These are phyloP conservation scores for Fusarium caatingaense DNA, from an alignment of 2,329 filamentous ascomycete genomes.

Conservation along the genomic window DNA sequence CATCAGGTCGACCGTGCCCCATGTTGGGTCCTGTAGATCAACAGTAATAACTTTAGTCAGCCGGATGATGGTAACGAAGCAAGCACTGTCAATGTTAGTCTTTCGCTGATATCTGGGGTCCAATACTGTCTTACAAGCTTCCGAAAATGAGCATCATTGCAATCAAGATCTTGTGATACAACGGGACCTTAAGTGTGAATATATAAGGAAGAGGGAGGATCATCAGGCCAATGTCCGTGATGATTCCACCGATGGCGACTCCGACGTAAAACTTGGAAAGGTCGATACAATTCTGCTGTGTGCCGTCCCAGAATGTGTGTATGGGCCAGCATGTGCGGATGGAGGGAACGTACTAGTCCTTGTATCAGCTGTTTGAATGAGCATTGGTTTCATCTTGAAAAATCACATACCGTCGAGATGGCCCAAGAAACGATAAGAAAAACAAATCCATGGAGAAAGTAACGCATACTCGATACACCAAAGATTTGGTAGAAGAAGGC, in stretches of 20 bases:
- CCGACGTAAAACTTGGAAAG: constrained; percentile 18
- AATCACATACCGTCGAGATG: neutral
- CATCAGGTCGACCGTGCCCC: constrained; percentile 7
- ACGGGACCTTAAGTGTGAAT: neutral
- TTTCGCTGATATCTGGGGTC: neutral
- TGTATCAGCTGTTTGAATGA: neutral
- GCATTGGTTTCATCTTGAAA: too few relatives aligned
- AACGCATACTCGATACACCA: constrained; percentile 7
- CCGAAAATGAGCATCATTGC: constrained; percentile 7
- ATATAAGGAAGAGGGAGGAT: constrained; percentile 4
- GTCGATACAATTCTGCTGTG: constrained; percentile 12
- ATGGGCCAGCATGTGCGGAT: constrained; percentile 19
- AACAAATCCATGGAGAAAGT: constrained; percentile 1
- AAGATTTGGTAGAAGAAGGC: neutral
- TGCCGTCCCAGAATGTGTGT: constrained; percentile 4
- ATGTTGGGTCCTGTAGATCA: constrained; percentile 2
- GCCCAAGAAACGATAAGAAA: constrained; percentile 4
- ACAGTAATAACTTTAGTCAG: constrained; percentile 6
- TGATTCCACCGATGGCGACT: constrained; percentile 7
- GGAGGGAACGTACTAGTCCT: neutral
- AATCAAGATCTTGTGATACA: constrained; percentile 13
- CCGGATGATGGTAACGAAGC: constrained; percentile 9
- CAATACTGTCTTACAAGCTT: neutral
- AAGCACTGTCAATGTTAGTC: neutral
- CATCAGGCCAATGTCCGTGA: constrained; percentile 13